Base-by-base conservation (phyloP, 2,329 filamentous ascomycete genomes). In the Colletotrichum gloeosporioides region DNA sequence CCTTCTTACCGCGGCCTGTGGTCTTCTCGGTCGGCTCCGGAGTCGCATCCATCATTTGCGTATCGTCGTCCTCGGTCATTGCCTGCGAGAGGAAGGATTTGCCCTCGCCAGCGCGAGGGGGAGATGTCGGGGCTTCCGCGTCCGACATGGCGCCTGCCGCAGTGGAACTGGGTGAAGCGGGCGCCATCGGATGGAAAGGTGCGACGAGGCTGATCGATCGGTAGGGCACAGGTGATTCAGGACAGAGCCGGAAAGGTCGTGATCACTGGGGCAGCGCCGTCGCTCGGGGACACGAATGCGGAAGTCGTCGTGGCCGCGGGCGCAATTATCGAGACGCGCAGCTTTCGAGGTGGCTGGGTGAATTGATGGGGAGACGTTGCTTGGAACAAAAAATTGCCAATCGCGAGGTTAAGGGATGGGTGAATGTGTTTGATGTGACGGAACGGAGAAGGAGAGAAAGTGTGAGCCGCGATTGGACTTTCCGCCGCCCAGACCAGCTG, bases 11-110 rank as follows among this genome's bases (percentile, higher is more conserved):
- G 22, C 84, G 83, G 7, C 82, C 76, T 31, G 65, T 66, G 6
- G 83, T 80, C 80, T 86, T 88, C 79, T 83, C 87, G 75, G 78
- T 82, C 36, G 86, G 84, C 53, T 90, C 88, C 34, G 87, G 86
- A 22, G 85, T 88, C 73, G 82, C 84, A 76, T 85, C 84, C 76
- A 81, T 83, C 83, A 87, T 86, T 29, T 82, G 83, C 13, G 77
- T 77, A 39, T 78, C 76, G 44, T 90, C 89, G 77, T 90, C 88
- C 65, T 90, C 89, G 71, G 86, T 86, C 75, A 80, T 82, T 75
- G 82, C 84, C 80, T 85, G 86, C 29, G 88, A 88, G 77, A 85
- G 82, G 76, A 89, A 89, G 4, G 88, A 89, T 80, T 88, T 88
- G 79, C 80, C 80, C 78, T 88, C 87, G 69, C 64, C 68, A 27